Evolutionary conservation across 768 basidiomycete species (phyloP).

Genomic region (Xerocomellus chrysenteron): DNA sequence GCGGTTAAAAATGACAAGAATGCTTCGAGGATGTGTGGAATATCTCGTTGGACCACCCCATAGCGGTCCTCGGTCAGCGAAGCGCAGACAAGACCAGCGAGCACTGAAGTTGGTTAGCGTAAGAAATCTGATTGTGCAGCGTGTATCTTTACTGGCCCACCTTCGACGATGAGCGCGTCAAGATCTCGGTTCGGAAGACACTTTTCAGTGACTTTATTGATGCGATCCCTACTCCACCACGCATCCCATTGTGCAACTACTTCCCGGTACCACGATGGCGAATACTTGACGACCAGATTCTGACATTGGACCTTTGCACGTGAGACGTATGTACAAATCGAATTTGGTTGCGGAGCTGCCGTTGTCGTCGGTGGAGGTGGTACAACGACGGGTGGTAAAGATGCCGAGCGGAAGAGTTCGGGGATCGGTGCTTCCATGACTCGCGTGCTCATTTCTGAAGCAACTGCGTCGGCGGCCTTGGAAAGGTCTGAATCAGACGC

Average conservation of each 20-base stretch:
- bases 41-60: constrained; percentile 83
- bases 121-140: not conserved
- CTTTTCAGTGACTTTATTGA: constrained; percentile 51
- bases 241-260: constrained; percentile 19
- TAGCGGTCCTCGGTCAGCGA: constrained; percentile 80
- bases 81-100: constrained; percentile 65
- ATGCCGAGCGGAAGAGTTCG: constrained; percentile 48
- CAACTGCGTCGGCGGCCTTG: constrained; percentile 48
- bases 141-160: constrained; percentile 33
- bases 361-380: constrained; percentile 9
- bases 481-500: constrained; percentile 60
- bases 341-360: not conserved
- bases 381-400: constrained; percentile 14
- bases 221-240: constrained; percentile 63
- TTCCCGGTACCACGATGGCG: constrained; percentile 35
- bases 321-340: not conserved
- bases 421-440: constrained; percentile 39
- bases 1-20: constrained; percentile 64
- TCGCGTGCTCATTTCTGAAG: constrained; percentile 29
- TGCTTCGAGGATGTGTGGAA: constrained; percentile 78
- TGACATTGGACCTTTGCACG: constrained; percentile 5
- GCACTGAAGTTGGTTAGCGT: constrained; percentile 28
- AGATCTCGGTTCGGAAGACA: constrained; percentile 61
- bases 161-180: constrained; percentile 61
- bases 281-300: constrained; percentile 17